phyloP scores from a whole-genome alignment of 768 basidiomycete genomes.

The Filobasidium floriforme region DNA sequence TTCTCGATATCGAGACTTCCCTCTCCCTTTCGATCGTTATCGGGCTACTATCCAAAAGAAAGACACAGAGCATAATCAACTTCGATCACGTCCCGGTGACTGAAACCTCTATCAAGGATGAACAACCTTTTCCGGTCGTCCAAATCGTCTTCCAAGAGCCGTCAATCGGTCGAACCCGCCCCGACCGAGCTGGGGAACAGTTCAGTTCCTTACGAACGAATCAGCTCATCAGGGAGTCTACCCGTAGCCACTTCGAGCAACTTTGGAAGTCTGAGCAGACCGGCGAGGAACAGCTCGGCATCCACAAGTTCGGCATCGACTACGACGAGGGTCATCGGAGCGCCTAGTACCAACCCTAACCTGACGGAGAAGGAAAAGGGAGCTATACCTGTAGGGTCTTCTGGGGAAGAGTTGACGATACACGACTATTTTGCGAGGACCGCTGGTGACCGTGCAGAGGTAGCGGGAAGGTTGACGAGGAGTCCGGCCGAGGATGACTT shows the following conservation, averaged over 20 bases:
- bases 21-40: too few species aligned
- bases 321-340: neutral
- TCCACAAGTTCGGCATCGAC: too few species aligned
- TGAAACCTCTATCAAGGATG: neutral
- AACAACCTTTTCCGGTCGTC: constrained; percentile 7
- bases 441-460: neutral
- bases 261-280: neutral
- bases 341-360: neutral
- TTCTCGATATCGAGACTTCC: too few species aligned
- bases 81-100: too few species aligned
- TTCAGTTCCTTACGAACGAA: neutral
- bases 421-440: constrained; percentile 9
- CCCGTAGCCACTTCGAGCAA: neutral
- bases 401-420: neutral
- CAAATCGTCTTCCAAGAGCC: constrained; percentile 11
- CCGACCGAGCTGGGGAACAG: neutral
- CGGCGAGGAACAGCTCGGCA: too few species aligned
- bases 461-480: neutral
- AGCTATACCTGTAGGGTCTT: neutral
- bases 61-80: too few species aligned
- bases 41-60: too few species aligned
- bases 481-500: constrained; percentile 4
- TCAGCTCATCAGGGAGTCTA: neutral
- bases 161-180: neutral
- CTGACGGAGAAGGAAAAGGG: neutral